These are phyloP conservation scores for Rhodosporidiobolus odoratus DNA, from an alignment of 768 basidiomycete species.

Conservation along the genomic window DNA sequence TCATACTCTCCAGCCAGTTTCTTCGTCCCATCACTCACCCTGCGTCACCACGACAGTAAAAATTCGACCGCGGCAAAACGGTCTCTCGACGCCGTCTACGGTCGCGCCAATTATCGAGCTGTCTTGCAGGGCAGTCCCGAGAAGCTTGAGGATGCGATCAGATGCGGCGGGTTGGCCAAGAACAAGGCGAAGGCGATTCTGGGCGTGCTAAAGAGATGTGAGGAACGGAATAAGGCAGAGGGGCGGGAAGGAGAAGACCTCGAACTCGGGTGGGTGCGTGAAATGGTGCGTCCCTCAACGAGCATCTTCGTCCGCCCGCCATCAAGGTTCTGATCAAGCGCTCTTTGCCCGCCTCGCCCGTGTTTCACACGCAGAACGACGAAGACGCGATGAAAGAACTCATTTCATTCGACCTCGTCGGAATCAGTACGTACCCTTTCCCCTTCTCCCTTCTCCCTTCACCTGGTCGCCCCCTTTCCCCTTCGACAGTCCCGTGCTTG, in stretches of 20 bases:
- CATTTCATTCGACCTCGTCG: conserved; percentile 38
- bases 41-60: neutral
- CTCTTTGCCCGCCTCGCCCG: neutral
- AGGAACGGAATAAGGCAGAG: conserved; percentile 13
- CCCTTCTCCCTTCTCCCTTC: neutral
- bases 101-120: conserved; percentile 33
- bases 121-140: conserved; percentile 30
- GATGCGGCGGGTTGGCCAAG: conserved; percentile 40
- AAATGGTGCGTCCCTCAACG: conserved; percentile 4
- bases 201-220: conserved; percentile 25
- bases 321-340: too few relatives aligned
- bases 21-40: neutral
- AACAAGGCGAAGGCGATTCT: conserved; percentile 40
- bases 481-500: too few relatives aligned
- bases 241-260: conserved; percentile 24
- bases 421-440: conserved; percentile 21
- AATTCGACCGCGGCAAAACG: conserved; percentile 12
- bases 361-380: conserved; percentile 19
- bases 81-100: conserved; percentile 37
- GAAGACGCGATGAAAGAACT: conserved; percentile 39
- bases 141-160: conserved; percentile 34
- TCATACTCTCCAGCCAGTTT: neutral
- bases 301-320: neutral
- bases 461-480: neutral
- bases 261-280: conserved; percentile 39